phyloP scores from a whole-genome alignment of 345 rosid species.

The Luvunga scandens region DNA sequence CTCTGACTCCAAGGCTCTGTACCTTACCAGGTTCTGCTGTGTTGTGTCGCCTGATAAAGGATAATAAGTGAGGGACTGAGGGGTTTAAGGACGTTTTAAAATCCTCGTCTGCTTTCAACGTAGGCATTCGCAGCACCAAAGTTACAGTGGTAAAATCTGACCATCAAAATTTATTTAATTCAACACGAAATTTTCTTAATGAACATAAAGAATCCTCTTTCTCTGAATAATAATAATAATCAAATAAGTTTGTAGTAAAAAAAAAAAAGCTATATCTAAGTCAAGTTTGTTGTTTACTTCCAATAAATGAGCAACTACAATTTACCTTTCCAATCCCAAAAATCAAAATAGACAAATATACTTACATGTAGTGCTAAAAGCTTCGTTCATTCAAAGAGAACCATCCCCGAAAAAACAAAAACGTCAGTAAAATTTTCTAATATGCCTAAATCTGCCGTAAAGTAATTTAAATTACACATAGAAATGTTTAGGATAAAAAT shows the following conservation, averaged over 20 bases:
- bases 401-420: neutral
- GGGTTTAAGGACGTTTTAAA: neutral
- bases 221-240: no score
- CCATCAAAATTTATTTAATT: neutral
- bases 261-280: no score
- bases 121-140: neutral
- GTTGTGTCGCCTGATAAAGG: neutral
- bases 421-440: neutral
- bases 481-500: neutral
- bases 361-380: neutral
- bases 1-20: neutral
- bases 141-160: neutral
- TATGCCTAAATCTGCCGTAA: neutral
- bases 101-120: neutral
- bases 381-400: neutral
- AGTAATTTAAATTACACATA: neutral
- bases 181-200: no score
- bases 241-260: no score
- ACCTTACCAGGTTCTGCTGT: constrained; percentile 18
- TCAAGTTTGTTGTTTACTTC: no score
- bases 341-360: neutral
- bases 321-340: neutral
- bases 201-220: no score
- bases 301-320: neutral
- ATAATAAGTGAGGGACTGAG: neutral